These are phyloP conservation scores for Rosa lucieae DNA, from an alignment of 306 rosid species.

Conservation along the genomic window DNA sequence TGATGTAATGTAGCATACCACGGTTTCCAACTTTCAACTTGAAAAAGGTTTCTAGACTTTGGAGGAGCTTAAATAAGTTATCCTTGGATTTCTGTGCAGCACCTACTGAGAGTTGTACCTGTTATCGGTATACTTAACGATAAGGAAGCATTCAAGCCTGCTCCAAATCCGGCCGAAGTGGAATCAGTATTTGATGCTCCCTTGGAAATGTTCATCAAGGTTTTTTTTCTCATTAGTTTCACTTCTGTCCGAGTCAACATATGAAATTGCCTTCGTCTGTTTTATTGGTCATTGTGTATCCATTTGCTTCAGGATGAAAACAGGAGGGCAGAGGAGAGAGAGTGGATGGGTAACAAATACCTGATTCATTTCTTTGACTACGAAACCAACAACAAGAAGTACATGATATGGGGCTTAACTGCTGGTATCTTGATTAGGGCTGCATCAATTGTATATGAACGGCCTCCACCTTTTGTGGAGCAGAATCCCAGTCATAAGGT, in stretches of 20 bases:
- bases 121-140: constrained; percentile 82
- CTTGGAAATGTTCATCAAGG: constrained; percentile 95
- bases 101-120: constrained; percentile 84
- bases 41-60: not conserved
- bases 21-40: not conserved
- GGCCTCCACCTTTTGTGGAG: constrained; percentile 76
- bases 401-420: constrained; percentile 87
- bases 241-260: constrained; percentile 1
- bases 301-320: constrained; percentile 76
- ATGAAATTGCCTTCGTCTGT: not conserved
- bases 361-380: constrained; percentile 78
- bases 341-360: constrained; percentile 90
- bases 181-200: constrained; percentile 91
- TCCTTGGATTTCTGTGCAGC: constrained; percentile 47
- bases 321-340: constrained; percentile 69
- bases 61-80: not conserved
- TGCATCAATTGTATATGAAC: constrained; percentile 76
- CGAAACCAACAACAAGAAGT: constrained; percentile 51
- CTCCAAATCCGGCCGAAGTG: constrained; percentile 79
- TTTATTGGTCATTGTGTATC: constrained; percentile 8
- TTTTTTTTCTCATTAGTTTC: constrained; percentile 20
- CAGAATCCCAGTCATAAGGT: constrained; percentile 79
- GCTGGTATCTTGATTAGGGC: constrained; percentile 94
- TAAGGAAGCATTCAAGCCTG: constrained; percentile 69
- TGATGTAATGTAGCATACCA: not conserved